Percentiles rank a stretch among this genome's conserved stretches.
phyloP scores from a whole-genome alignment of 192 early-diverging fungal species.

The Linnemannia elongata region DNA sequence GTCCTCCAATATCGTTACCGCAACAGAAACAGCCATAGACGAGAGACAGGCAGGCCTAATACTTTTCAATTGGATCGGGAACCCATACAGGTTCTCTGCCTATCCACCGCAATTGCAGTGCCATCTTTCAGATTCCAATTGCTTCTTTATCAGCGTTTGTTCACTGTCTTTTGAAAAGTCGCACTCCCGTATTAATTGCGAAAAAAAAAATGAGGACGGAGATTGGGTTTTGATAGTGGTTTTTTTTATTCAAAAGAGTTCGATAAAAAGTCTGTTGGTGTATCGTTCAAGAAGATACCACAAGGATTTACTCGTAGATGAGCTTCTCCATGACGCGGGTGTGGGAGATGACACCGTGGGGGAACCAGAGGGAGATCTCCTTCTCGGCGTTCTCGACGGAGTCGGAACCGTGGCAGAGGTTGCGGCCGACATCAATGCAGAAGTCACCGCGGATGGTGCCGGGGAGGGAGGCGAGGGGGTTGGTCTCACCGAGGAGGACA shows the following conservation, averaged over 20 bases:
- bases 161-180: no score
- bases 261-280: not conserved
- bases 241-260: not conserved
- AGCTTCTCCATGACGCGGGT: conserved; percentile 48
- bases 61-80: not conserved
- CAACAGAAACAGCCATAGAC: not conserved
- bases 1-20: not conserved
- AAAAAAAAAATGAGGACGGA: not conserved
- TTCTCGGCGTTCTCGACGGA: conserved; percentile 84
- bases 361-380: conserved; percentile 86
- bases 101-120: no score
- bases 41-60: not conserved
- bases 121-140: no score
- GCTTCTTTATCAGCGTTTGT: no score
- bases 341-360: conserved; percentile 55
- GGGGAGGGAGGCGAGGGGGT: conserved; percentile 87
- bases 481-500: conserved; percentile 91
- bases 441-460: conserved; percentile 89
- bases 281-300: not conserved
- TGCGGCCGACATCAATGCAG: conserved; percentile 78
- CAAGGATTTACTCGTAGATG: conserved; percentile 56
- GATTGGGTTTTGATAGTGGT: not conserved
- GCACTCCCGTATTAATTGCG: not conserved
- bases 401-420: conserved; percentile 92
- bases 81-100: not conserved